phyloP scores from a whole-genome alignment of 768 basidiomycete genomes.

The Lenzites betulinus region DNA sequence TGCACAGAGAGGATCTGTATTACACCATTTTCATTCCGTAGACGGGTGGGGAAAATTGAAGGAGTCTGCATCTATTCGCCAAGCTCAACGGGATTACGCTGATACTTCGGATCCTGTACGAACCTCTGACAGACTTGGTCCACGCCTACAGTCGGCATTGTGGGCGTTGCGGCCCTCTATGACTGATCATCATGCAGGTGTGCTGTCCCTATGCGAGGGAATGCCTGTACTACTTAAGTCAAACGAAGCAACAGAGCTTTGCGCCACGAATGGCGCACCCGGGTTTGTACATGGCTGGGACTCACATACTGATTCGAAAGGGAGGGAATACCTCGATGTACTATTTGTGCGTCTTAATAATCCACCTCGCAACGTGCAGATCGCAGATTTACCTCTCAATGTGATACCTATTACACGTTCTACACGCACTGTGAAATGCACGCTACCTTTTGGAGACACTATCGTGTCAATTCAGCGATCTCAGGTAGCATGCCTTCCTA shows the following conservation, averaged over 20 bases:
- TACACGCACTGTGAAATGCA: background rate
- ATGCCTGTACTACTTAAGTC: conserved; percentile 1
- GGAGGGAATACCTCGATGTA: background rate
- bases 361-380: background rate
- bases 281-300: background rate
- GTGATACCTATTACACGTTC: background rate
- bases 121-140: background rate
- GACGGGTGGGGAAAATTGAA: background rate
- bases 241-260: conserved; percentile 1
- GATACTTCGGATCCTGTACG: background rate
- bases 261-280: conserved; percentile 3
- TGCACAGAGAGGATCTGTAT: conserved; percentile 12
- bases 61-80: background rate
- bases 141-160: background rate
- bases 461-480: conserved; percentile 20
- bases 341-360: background rate
- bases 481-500: conserved; percentile 22
- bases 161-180: background rate
- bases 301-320: background rate
- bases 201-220: background rate
- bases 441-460: background rate
- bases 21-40: background rate
- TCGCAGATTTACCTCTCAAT: conserved; percentile 4
- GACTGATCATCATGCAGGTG: background rate
- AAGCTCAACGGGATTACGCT: background rate